Conservation (phyloP, 2,329 filamentous ascomycete genomes). For the Helotiales sp. region DNA sequence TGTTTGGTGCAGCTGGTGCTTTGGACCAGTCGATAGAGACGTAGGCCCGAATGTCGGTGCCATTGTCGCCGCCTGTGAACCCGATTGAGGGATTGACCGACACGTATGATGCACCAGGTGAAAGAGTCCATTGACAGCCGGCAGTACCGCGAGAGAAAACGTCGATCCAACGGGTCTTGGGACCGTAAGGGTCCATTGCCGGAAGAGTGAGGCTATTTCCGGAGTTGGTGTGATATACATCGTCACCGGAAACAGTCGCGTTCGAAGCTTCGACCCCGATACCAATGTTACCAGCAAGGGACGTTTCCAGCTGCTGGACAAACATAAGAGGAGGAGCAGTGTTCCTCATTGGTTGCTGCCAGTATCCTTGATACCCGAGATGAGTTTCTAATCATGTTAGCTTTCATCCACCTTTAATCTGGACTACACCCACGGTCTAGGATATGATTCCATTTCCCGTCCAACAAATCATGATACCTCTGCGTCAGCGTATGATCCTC, state of each 20-base stretch:
- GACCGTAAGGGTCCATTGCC: constrained; percentile 58
- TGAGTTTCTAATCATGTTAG: constrained; percentile 48
- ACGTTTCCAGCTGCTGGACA: constrained; percentile 56
- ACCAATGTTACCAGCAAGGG: constrained; percentile 62
- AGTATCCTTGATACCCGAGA: constrained; percentile 50
- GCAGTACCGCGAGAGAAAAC: constrained; percentile 58
- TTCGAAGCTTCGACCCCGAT: constrained; percentile 65
- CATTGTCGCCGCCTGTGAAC: constrained; percentile 46
- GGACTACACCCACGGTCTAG: constrained; percentile 48
- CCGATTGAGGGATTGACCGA: constrained; percentile 51
- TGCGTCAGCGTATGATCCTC: constrained; percentile 56
- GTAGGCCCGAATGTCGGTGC: constrained; percentile 51
- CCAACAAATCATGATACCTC: constrained; percentile 56
- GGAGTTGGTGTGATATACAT: constrained; percentile 59
- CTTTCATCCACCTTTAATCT: not conserved
- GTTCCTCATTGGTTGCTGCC: constrained; percentile 75
- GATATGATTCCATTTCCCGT: constrained; percentile 64
- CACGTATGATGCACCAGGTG: constrained; percentile 50
- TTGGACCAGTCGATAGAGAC: constrained; percentile 57
- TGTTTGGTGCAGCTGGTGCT: constrained; percentile 41
- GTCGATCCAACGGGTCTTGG: constrained; percentile 58
- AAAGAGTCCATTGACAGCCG: constrained; percentile 53
- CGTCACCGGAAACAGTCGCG: constrained; percentile 67
- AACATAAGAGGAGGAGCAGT: constrained; percentile 61
- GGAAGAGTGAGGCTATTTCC: constrained; percentile 54